Conservation (phyloP, 495 filamentous ascomycete species). For the Stereocaulon alpinum region DNA sequence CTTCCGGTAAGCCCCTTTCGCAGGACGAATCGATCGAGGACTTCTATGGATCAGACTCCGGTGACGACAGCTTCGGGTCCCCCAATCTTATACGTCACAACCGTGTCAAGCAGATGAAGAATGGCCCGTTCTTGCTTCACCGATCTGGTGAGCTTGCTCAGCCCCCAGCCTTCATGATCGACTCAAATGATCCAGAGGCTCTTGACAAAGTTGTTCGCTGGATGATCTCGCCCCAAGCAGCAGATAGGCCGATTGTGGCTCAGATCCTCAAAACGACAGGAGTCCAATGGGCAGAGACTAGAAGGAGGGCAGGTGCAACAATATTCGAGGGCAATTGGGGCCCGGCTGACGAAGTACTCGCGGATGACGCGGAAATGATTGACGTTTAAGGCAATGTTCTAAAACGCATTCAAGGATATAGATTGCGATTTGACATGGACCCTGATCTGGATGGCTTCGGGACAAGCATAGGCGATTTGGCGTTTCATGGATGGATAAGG, state of each 20-base stretch:
- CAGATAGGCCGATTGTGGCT: conserved; percentile 60
- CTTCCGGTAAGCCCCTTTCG: conserved; percentile 55
- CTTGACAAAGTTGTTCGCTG: conserved; percentile 75
- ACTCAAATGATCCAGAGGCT: conserved; percentile 54
- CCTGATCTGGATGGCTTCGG: conserved; percentile 11
- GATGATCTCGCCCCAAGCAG: conserved; percentile 74
- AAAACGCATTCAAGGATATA: background rate
- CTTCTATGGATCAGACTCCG: conserved; percentile 41
- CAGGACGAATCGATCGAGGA: conserved; percentile 40
- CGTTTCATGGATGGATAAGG: conserved; percentile 15
- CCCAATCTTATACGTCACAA: conserved; percentile 13
- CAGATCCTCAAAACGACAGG: conserved; percentile 59
- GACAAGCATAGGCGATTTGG: background rate
- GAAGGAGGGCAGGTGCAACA: conserved; percentile 74
- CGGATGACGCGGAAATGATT: conserved; percentile 64
- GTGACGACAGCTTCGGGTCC: conserved; percentile 33
- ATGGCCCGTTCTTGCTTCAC: conserved; percentile 22
- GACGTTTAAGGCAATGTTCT: conserved; percentile 39
- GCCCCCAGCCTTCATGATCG: conserved; percentile 78
- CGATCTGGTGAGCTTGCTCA: conserved; percentile 57
- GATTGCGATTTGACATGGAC: conserved; percentile 3
- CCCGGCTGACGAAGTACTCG: conserved; percentile 60
- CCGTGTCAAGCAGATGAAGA: conserved; percentile 20
- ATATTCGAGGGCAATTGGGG: conserved; percentile 96
- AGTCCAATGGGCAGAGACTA: conserved; percentile 61